Base-by-base conservation (phyloP, 441 rosid genomes). In the Erysimum cheiri region DNA sequence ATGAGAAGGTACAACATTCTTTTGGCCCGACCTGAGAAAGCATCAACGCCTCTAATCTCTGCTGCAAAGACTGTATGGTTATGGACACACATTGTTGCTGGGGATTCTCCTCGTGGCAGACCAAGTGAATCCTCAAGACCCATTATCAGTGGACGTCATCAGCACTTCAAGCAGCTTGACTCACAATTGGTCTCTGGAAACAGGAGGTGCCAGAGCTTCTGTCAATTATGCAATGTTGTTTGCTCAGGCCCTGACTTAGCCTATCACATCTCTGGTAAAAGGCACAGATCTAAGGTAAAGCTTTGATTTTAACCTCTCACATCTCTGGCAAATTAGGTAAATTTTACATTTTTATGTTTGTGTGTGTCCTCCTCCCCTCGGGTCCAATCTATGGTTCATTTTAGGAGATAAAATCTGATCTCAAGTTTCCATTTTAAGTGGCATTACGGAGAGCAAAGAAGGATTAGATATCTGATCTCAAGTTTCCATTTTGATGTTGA, bases 41-140 rank as follows among this genome's bases (percentile, higher is more conserved):
- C 88, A 88, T 0, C 88, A 84, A 22, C 78, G 85, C 15, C 33
- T 2, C 92, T 92, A 5, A 47, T 85, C 44, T 84, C 87, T 28
- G 93, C 98, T 4, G 96, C 95, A 0, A 88, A 80, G 81, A 85
- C 79, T 37, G 85, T 90, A 37, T 88, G 94, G 96, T 87, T 84
- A 43, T 92, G 94, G 94, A 80, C 82, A 17, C 85, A 12, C 70
- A 35, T 32, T 17, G 40, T 2, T 17, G 4, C 1, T 44, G 43
- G 43, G 2, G 41, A 44, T 32, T 15, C 1, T 46, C 56, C 24
- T 0, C 1, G 24, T 22, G 24, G 1, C 24, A 22, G 24, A 22
- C 24, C 24, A 22, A 22, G 24, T 22, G 24, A 22, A 22, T 22
- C 24, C 24, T 22, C 24, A 22, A 29, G 29, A 41, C 37, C 24